A percentile compares a stretch with the other conserved stretches of the same genome.
These are phyloP conservation scores for Venturiaceae sp. DNA, from an alignment of 2,329 filamentous ascomycete species.

Conservation along the genomic window DNA sequence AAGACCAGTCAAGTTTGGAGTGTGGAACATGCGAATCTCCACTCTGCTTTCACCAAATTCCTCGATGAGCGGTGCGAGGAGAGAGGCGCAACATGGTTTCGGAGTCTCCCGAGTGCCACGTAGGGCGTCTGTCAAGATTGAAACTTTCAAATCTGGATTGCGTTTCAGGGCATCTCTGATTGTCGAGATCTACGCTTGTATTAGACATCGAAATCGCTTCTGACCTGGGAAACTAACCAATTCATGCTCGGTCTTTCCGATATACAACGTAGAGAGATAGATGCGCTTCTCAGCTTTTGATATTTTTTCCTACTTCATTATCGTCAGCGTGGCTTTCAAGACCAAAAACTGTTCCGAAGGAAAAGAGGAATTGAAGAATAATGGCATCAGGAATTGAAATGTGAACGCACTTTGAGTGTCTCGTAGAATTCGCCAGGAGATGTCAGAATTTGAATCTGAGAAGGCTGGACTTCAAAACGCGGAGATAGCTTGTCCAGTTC, in stretches of 20 bases:
- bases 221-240: conserved; percentile 43
- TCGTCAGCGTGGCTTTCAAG: background rate
- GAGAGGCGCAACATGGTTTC: conserved; percentile 73
- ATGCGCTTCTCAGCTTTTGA: conserved; percentile 66
- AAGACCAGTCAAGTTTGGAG: conserved; percentile 82
- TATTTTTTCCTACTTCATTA: conserved; percentile 59
- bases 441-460: conserved; percentile 68
- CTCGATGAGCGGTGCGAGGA: conserved; percentile 71
- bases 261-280: conserved; percentile 93
- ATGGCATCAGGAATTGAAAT: background rate
- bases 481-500: conserved; percentile 86
- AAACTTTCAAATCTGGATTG: conserved; percentile 71
- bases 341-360: background rate
- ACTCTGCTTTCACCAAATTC: conserved; percentile 81
- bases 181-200: conserved; percentile 53
- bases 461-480: conserved; percentile 76
- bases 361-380: too few relatives aligned
- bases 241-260: conserved; percentile 87
- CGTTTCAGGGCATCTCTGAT: conserved; percentile 63
- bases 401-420: conserved; percentile 62
- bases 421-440: conserved; percentile 86
- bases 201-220: background rate
- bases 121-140: conserved; percentile 83
- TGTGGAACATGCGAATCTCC: conserved; percentile 96
- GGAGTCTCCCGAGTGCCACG: conserved; percentile 88